Evolutionary conservation across 192 early-diverging fungal species (phyloP).

Genomic region (Gamsiella multidivaricata): DNA sequence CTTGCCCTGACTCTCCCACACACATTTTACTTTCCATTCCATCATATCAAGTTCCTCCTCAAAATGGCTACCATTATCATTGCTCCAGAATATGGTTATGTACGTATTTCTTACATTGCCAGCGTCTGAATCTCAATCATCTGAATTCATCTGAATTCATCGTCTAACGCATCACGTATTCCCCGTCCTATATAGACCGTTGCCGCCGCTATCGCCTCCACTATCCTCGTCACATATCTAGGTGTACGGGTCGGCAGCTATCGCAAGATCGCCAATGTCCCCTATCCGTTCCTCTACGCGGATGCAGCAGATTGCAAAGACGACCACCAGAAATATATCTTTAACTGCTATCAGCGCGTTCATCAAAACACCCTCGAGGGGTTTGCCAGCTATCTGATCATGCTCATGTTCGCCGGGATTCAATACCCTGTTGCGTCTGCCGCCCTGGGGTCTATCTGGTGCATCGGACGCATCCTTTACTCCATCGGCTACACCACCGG

Average conservation of each 20-base stretch:
- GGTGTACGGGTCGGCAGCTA: conserved; percentile 58
- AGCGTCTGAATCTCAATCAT: background rate
- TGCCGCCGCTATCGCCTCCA: conserved; percentile 36
- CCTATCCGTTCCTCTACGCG: conserved; percentile 76
- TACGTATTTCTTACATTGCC: too few relatives aligned
- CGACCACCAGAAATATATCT: conserved; percentile 70
- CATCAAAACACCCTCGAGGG: conserved; percentile 77
- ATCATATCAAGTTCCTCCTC: background rate
- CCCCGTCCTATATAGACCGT: conserved; percentile 37
- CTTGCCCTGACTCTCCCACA: too few relatives aligned
- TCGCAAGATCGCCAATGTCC: conserved; percentile 70
- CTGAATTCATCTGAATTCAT: background rate
- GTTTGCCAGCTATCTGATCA: conserved; percentile 59
- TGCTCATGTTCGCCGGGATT: conserved; percentile 62
- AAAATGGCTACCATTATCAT: conserved; percentile 56
- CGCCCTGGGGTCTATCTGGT: conserved; percentile 61
- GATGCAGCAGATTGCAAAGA: conserved; percentile 65
- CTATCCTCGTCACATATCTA: conserved; percentile 55
- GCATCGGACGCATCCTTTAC: conserved; percentile 62
- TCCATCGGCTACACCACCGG: conserved; percentile 69
- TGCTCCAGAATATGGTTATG: conserved; percentile 67
- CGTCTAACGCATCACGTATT: background rate
- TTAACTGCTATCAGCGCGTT: conserved; percentile 76
- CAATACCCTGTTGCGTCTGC: conserved; percentile 65
- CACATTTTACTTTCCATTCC: too few relatives aligned